Percentiles rank a stretch among this genome's conserved stretches.
phyloP scores from a whole-genome alignment of 768 basidiomycete genomes.

The Rhodotorula sphaerocarpa region DNA sequence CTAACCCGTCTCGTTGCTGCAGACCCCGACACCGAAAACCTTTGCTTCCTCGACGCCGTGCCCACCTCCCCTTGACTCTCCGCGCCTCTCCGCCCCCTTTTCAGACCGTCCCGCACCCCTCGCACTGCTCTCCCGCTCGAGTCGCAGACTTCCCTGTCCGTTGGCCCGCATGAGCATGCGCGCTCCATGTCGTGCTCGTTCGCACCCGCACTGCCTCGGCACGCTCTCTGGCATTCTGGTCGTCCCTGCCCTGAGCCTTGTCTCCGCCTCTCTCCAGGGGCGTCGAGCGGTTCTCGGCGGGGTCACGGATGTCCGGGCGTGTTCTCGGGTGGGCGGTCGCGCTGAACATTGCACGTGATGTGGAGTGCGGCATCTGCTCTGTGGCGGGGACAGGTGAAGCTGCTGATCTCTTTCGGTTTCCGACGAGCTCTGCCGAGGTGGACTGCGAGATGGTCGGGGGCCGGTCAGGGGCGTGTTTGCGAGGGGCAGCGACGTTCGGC shows the following conservation, averaged over 20 bases:
- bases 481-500: not conserved
- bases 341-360: not conserved
- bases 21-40: conserved; percentile 22
- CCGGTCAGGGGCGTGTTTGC: not conserved
- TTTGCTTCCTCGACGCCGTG: not conserved
- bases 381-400: not conserved
- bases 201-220: too few species aligned
- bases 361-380: not conserved
- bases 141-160: not conserved
- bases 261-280: conserved; percentile 1
- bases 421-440: not conserved
- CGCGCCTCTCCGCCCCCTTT: not conserved
- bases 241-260: conserved; percentile 6
- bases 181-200: too few species aligned
- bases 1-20: not conserved
- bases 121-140: conserved; percentile 4
- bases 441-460: not conserved
- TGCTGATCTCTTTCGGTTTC: not conserved
- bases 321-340: not conserved
- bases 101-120: not conserved
- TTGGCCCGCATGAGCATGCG: not conserved
- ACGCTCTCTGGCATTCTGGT: not conserved
- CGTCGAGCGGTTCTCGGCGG: conserved; percentile 7
- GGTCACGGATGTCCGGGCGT: not conserved
- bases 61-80: not conserved